Percentiles rank a stretch among this genome's conserved stretches.
Conservation (phyloP, 2,329 filamentous ascomycete genomes). For the Penicillium sp. region DNA sequence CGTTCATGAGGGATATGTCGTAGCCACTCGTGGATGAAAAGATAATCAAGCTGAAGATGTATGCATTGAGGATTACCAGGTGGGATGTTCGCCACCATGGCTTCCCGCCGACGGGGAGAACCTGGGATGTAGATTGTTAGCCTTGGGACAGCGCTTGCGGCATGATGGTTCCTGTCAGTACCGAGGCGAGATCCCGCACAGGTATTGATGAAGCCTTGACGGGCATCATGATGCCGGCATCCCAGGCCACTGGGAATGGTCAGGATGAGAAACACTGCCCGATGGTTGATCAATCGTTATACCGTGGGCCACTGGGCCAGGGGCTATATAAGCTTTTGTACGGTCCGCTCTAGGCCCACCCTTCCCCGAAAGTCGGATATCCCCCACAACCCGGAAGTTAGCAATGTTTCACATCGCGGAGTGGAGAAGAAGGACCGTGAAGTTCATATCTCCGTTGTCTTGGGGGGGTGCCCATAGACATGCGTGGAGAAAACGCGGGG, state of each 20-base stretch:
- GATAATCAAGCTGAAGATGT: background rate
- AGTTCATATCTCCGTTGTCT: background rate
- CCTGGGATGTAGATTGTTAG: background rate
- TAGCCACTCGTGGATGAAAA: conserved; percentile 7
- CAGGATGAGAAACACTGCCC: background rate
- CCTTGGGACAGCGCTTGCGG: background rate
- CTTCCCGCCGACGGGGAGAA: background rate
- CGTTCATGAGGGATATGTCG: conserved; percentile 28
- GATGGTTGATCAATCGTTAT: background rate
- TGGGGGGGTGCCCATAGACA: background rate
- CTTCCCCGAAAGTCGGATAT: background rate
- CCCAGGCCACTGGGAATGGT: background rate
- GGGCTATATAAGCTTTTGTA: background rate
- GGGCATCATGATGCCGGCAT: background rate
- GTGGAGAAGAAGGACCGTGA: background rate
- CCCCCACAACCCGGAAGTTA: background rate
- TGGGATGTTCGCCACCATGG: background rate
- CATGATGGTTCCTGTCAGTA: background rate
- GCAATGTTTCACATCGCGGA: background rate
- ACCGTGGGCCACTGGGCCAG: no score
- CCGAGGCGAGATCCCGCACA: background rate
- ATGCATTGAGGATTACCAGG: background rate
- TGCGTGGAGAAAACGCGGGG: background rate
- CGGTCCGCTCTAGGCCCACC: background rate
- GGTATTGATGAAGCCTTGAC: background rate